A percentile compares a stretch with the other conserved stretches of the same genome.
phyloP scores from a whole-genome alignment of 805 yeast species.

The Myxozyma mucilagina region DNA sequence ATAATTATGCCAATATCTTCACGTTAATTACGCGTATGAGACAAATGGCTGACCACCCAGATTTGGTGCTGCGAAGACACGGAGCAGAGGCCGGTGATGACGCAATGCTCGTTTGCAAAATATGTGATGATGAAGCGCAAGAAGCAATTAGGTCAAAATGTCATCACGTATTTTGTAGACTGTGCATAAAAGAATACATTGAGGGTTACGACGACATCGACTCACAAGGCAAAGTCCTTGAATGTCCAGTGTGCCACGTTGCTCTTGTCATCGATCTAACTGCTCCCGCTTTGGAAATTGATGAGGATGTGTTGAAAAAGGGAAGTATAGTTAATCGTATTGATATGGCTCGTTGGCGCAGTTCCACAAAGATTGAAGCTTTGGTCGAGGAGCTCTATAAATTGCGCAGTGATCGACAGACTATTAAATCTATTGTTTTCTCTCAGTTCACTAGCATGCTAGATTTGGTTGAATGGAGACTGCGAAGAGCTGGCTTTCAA shows the following conservation, averaged over 20 bases:
- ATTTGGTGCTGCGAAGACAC: constrained; percentile 76
- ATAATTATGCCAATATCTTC: constrained; percentile 95
- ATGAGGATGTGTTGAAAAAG: constrained; percentile 54
- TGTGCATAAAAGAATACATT: constrained; percentile 87
- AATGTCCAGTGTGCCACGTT: constrained; percentile 96
- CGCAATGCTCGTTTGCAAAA: constrained; percentile 70
- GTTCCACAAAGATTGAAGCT: constrained; percentile 96
- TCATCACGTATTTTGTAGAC: constrained; percentile 88
- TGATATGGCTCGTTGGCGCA: constrained; percentile 80
- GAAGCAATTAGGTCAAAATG: constrained; percentile 95
- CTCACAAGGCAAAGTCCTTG: constrained; percentile 49
- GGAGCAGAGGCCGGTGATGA: constrained; percentile 46
- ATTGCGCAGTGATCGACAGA: constrained; percentile 78
- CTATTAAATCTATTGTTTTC: constrained; percentile 93
- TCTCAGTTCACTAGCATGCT: constrained; percentile 97
- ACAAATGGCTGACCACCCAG: constrained; percentile 98
- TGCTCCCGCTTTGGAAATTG: constrained; percentile 74
- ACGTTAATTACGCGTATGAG: constrained; percentile 96
- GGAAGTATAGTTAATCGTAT: constrained; percentile 81
- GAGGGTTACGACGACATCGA: constrained; percentile 62
- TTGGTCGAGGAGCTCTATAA: constrained; percentile 88
- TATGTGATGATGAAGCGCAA: constrained; percentile 98
- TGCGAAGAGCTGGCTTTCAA: constrained; percentile 90
- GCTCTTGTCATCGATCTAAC: constrained; percentile 86
- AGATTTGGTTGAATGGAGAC: constrained; percentile 93